A percentile compares a stretch with the other conserved stretches of the same genome.
phyloP scores from a whole-genome alignment of 805 yeast genomes.

The Candida nemodendra region DNA sequence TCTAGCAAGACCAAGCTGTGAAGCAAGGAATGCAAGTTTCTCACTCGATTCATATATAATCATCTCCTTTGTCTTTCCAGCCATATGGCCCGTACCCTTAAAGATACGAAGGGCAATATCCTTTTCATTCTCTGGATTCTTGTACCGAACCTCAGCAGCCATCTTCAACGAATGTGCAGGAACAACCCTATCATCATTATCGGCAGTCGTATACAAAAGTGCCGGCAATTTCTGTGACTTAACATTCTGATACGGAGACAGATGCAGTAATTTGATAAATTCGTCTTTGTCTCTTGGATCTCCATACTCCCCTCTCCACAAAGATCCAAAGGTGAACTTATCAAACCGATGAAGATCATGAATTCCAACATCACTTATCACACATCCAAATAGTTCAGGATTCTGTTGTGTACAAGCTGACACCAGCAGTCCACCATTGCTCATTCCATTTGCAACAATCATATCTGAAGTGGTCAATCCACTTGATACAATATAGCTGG shows the following conservation, averaged over 20 bases:
- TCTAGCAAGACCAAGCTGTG: not conserved
- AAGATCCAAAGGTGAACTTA: slow-evolving; percentile 9
- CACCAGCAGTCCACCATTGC: slow-evolving; percentile 9
- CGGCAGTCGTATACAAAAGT: slow-evolving; percentile 9
- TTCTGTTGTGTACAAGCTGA: slow-evolving; percentile 8
- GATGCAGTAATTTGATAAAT: not conserved
- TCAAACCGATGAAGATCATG: slow-evolving; percentile 9
- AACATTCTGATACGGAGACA: slow-evolving; percentile 8
- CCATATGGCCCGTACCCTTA: slow-evolving; percentile 11
- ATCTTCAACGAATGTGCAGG: slow-evolving; percentile 11
- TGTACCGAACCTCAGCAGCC: slow-evolving; percentile 6
- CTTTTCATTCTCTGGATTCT: slow-evolving; percentile 1
- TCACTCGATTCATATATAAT: slow-evolving; percentile 7
- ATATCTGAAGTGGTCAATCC: slow-evolving; percentile 5
- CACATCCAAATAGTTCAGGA: slow-evolving; percentile 10
- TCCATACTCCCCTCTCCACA: slow-evolving; percentile 11
- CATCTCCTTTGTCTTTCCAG: slow-evolving; percentile 8
- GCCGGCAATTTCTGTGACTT: slow-evolving; percentile 6
- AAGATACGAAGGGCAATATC: slow-evolving; percentile 4
- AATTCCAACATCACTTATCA: slow-evolving; percentile 11
- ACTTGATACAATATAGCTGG: slow-evolving; percentile 4
- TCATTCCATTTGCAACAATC: slow-evolving; percentile 8
- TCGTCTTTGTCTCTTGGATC: slow-evolving; percentile 5
- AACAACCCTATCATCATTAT: slow-evolving; percentile 11
- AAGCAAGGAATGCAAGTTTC: slow-evolving; percentile 7